phyloP scores from a whole-genome alignment of 352 stramenopile species.

The Globisporangium sylvaticum region DNA sequence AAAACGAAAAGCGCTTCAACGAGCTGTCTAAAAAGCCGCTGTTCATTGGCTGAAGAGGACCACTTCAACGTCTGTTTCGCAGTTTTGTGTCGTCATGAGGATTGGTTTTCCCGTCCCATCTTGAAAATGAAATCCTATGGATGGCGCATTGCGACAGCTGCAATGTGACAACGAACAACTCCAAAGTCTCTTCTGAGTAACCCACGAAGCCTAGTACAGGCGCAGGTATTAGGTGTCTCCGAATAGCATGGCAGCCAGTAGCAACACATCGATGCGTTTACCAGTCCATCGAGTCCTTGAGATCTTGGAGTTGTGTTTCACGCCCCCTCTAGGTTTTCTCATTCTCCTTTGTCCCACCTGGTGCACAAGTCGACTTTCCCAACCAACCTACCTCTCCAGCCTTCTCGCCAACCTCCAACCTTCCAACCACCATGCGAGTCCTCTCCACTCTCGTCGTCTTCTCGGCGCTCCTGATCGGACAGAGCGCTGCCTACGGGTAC shows the following conservation, averaged over 20 bases:
- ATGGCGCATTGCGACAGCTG: neutral
- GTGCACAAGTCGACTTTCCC: neutral
- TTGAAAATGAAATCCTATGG: neutral
- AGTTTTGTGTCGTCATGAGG: neutral
- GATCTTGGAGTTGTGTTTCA: too few relatives aligned
- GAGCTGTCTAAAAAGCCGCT: neutral
- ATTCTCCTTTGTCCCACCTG: neutral
- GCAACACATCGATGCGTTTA: too few relatives aligned
- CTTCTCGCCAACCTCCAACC: too few relatives aligned
- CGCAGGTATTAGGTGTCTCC: too few relatives aligned
- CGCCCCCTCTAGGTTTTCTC: neutral
- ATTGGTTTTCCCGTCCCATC: neutral
- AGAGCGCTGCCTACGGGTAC: conserved; percentile 6
- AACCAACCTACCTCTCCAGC: neutral
- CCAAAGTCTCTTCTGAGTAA: too few relatives aligned
- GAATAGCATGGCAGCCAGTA: too few relatives aligned
- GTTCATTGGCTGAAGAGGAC: neutral
- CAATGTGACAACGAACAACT: too few relatives aligned
- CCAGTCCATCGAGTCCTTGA: too few relatives aligned
- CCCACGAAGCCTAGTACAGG: too few relatives aligned
- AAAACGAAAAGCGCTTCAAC: neutral
- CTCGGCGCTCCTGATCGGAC: neutral
- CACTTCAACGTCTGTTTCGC: too few relatives aligned
- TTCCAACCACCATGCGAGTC: neutral
- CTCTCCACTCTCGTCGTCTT: conserved; percentile 1